Conservation (phyloP, 225 moss, liverwort and hornwort genomes). For the Marchantia polymorpha region DNA sequence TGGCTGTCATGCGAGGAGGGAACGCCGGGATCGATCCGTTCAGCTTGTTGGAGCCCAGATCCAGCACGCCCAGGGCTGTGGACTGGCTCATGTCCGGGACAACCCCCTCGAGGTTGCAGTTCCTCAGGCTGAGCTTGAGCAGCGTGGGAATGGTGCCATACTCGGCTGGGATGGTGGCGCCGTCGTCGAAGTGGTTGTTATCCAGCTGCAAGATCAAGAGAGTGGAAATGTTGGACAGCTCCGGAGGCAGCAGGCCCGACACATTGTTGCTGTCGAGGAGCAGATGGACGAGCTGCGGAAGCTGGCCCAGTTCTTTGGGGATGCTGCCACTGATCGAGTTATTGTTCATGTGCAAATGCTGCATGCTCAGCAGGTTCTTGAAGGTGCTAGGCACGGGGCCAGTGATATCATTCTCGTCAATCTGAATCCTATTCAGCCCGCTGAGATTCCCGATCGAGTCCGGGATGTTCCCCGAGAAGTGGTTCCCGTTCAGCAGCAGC, state of each 20-base stretch:
- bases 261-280: slow-evolving; percentile 60
- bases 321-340: slow-evolving; percentile 66
- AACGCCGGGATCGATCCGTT: slow-evolving; percentile 26
- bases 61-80: slow-evolving; percentile 28
- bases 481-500: slow-evolving; percentile 74
- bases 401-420: slow-evolving; percentile 64
- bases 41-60: slow-evolving; percentile 35
- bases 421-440: slow-evolving; percentile 54
- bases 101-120: slow-evolving; percentile 36
- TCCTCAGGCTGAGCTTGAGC: slow-evolving; percentile 78
- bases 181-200: slow-evolving; percentile 62
- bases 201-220: slow-evolving; percentile 83
- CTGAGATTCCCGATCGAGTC: slow-evolving; percentile 45
- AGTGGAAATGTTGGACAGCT: slow-evolving; percentile 35
- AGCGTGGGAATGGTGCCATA: slow-evolving; percentile 48
- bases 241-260: slow-evolving; percentile 51
- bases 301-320: slow-evolving; percentile 49
- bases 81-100: slow-evolving; percentile 22
- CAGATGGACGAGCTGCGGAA: slow-evolving; percentile 56
- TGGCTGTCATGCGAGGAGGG: slow-evolving; percentile 19
- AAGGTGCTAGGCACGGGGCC: slow-evolving; percentile 53
- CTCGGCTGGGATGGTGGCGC: slow-evolving; percentile 41
- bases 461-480: slow-evolving; percentile 56
- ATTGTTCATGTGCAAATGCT: slow-evolving; percentile 88
- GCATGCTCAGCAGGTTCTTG: slow-evolving; percentile 32